phyloP scores from a whole-genome alignment of 495 filamentous ascomycete genomes.

The Podospora pseudocomata region DNA sequence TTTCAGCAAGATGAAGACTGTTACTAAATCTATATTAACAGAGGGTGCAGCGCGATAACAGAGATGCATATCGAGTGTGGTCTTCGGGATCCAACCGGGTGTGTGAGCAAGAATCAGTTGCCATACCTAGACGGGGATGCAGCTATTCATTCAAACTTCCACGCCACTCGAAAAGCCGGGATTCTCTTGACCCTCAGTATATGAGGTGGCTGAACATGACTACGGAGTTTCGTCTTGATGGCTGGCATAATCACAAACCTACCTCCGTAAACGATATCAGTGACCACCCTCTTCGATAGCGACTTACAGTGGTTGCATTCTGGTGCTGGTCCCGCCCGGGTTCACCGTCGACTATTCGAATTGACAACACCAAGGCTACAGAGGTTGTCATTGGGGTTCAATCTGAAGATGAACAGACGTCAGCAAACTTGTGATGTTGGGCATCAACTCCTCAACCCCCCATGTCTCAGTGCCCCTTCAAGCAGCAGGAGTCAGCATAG shows the following conservation, averaged over 20 bases:
- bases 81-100: neutral
- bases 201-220: neutral
- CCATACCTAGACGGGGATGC: neutral
- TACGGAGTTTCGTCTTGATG: neutral
- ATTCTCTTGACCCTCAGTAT: neutral
- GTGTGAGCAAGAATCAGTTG: neutral
- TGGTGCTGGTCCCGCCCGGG: neutral
- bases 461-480: neutral
- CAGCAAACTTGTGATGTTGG: neutral
- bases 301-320: neutral
- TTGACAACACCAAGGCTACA: neutral
- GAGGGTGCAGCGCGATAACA: neutral
- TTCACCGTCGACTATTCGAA: neutral
- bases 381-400: neutral
- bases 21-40: neutral
- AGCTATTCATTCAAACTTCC: neutral
- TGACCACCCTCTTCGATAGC: neutral
- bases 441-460: neutral
- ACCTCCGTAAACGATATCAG: neutral
- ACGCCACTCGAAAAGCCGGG: neutral
- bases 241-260: neutral
- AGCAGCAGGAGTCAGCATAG: neutral
- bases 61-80: neutral
- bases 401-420: neutral
- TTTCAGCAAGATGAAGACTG: neutral